Evolutionary conservation across 345 rosid genomes (phyloP), one percentile per base, ranked within the genome.

Genomic region (Salix udensis): DNA sequence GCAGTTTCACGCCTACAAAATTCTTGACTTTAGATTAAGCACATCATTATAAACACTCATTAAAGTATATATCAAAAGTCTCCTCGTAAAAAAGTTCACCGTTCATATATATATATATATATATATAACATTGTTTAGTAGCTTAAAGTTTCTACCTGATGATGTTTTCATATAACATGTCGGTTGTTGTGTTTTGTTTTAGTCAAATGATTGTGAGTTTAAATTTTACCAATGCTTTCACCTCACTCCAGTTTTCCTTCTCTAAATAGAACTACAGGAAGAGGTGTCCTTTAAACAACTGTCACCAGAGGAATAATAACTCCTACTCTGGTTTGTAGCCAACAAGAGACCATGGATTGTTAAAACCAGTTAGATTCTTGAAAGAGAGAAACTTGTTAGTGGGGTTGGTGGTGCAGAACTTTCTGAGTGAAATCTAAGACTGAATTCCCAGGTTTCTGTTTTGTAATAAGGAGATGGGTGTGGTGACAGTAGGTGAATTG

Each of bases 401-500:
- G 77, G 68, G 64, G 28, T 50, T 71, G 64, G 74, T 72, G 62
- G 23, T 48, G 73, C 78, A 72, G 70, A 71, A 36, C 31, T 70
- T 80, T 67, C 76, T 67, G 34, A 81, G 70, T 36, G 62, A 70
- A 16, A 19, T 64, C 73, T 19, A 4, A 53, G 67, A 44, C 67
- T 68, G 75, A 65, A 65, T 74, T 77, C 23, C 40, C 68, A 12
- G 71, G 30, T 46, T 42, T 73, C 39, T 13, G 23, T 42, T 60
- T 67, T 75, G 6, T 40, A 44, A 8, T 19, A 65, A 69, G 72
- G 84, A 86, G 69, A 91, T 92, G 97, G 99, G 97, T 62, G 90
- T 91, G 76, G 92, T 87, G 42, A 89, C 93, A 58, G 86, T 91
- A 28, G 93, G 87, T 74, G 97, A 92, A 76, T 42, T 88, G 83